Base-by-base conservation (phyloP, 345 rosid species). In the Iberis pinnata region DNA sequence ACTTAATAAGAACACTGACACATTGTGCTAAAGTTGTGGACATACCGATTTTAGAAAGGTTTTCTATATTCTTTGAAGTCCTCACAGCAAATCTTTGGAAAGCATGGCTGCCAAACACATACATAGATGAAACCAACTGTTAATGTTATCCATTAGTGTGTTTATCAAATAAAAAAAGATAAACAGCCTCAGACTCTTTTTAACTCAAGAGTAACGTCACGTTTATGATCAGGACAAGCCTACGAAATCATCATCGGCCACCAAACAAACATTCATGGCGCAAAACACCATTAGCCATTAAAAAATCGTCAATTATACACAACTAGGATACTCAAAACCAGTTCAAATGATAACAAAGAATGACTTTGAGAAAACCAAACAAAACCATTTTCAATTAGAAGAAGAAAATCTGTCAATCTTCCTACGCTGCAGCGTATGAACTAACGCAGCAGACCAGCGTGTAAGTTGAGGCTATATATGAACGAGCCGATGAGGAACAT, bases 41-140 rank as follows among this genome's bases (percentile, higher is more conserved):
- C 27, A 15, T 14, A 83, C 89, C 86, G 15, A 73, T 49, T 43
- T 35, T 67, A 3, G 96, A 87, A 22, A 83, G 39, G 49, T 83
- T 80, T 49, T 83, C 93, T 8, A 87, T 76, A 68, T 32, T 76
- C 72, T 63, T 76, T 6, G 93, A 87, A 3, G 92, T 83, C 70
- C 86, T 81, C 53, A 86, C 95, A 15, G 95, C 92, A 78, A 87
- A 87, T 62, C 95, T 79, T 75, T 87, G 95, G 60, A 87, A 87
- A 43, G 92, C 68, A 61, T 67, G 92, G 63, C 95, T 87, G 72
- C 15, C 12, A 47, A 55, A 5, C 8, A 29, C 8, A 29, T 9
- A 29, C 33, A 26, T 26, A n/a, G n/a, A n/a, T n/a, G n/a, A n/a
- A n/a, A n/a, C n/a, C n/a, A n/a, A 29, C 33, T 7, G 2, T 6